Evolutionary conservation across 768 basidiomycete species (phyloP), one percentile per base, ranked within the genome.

Genomic region (Boletales sp.): DNA sequence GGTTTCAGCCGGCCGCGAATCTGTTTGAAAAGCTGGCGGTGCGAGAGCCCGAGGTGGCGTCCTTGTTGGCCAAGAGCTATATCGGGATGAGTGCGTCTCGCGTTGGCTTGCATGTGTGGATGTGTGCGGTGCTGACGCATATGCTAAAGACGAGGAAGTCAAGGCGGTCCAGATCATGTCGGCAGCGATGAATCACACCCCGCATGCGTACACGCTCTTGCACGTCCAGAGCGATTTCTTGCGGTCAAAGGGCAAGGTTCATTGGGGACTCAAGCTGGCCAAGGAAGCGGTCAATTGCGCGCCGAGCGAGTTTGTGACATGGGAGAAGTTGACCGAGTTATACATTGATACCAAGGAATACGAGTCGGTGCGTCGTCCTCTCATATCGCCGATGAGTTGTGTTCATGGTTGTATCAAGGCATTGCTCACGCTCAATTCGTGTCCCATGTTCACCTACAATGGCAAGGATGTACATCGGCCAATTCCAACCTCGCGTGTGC

Each of bases 401-500:
- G 41, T 42, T 48, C 18, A 36, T 14, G 44, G 38, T 45, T 19
- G 25, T 28, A 12, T 12, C 1, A 8, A 77, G 76, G 93, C 94
- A 0, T 74, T 98, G 13, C 75, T 97, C 37, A 96, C 95, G 1
- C 81, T 97, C 43, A 97, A 97, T 65, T 97, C 94, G n/a, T 97
- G 96, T 72, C 94, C 95, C 3, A 98, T 99, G 96, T 99, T 99
- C 72, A 98, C 96, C 8, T 98, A 90, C 72, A 96, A 96, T 62
- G 95, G 96, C 39, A 84, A 94, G 18, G 96, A 99, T 67, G 76
- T 86, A 3, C 96, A 99, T 65, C 82, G 94, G 4, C 82, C 80
- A 65, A 82, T 97, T 10, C 75, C 87, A 2, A 84, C 94, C 15
- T 74, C 86, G 2, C 82, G 85, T 52, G 79, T 94, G 7, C 91